A percentile compares a stretch with the other conserved stretches of the same genome.
Evolutionary conservation across 2,329 filamentous ascomycete genomes (phyloP).

Genomic region (Fusarium continuum): DNA sequence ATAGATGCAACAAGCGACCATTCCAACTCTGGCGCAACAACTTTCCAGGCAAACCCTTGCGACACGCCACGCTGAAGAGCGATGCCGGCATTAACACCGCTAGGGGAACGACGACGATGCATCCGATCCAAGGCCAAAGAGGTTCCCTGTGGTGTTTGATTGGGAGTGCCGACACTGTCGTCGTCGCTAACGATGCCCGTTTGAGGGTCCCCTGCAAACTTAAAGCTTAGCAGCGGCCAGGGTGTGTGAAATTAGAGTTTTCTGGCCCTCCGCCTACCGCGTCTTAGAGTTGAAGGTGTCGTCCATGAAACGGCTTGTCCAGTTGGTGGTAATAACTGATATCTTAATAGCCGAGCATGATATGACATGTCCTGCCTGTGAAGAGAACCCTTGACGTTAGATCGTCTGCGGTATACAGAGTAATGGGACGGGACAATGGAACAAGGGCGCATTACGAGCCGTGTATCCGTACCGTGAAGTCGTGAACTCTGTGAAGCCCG

Average conservation of each 20-base stretch:
- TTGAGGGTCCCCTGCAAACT: conserved; percentile 10
- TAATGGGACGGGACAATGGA: no score
- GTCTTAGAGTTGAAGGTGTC: neutral
- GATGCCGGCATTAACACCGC: conserved; percentile 12
- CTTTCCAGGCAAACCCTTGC: conserved; percentile 1
- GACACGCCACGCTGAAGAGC: conserved; percentile 4
- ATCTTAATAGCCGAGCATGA: no score
- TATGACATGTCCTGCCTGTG: no score
- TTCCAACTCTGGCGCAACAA: conserved; percentile 3
- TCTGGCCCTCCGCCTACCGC: neutral
- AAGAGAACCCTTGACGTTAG: no score
- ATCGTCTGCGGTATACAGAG: no score
- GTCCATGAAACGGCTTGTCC: neutral
- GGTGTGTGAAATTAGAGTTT: conserved; percentile 17
- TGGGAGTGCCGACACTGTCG: neutral
- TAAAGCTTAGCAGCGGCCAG: neutral
- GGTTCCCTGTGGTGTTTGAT: conserved; percentile 13
- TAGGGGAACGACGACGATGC: conserved; percentile 27
- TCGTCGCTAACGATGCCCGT: neutral
- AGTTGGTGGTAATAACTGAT: neutral
- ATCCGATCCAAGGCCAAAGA: conserved; percentile 18
- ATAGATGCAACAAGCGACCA: no score
- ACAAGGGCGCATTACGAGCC: conserved; percentile 6
- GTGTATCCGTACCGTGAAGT: no score
- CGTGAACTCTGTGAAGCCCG: no score